Base-by-base conservation (phyloP, 345 rosid genomes). In the Erucastrum elatum region DNA sequence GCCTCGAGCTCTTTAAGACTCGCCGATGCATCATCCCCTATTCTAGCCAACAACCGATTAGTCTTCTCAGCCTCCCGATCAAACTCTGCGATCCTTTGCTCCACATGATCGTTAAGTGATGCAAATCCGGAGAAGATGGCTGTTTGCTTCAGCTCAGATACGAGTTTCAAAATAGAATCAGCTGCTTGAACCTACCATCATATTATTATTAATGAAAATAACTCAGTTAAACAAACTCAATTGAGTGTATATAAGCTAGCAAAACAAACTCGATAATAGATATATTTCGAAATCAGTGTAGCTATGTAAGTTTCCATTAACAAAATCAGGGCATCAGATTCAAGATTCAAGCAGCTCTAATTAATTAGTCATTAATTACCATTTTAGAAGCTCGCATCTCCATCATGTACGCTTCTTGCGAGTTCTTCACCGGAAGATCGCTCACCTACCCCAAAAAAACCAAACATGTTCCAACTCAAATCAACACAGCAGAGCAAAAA, bases 311-410 rank as follows among this genome's bases (percentile, higher is more conserved):
- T 21, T 21, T 21, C 21, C 21, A 21, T 21, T 21, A 21, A 21
- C 21, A 21, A 21, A 21, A 21, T 21, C 21, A 21, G 21, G 21
- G 21, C 21, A 21, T 21, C 21, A 21, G 21, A 21, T 21, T 21
- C 21, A 21, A 21, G 21, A 21, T 21, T 21, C 21, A 21, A 21
- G 41, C 41, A 35, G 41, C 41, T 35, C 41, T 35, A 29, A 21
- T 21, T 21, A 35, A 35, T 35, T 2, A 35, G 41, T 7, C 1
- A 35, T 4, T 13, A 59, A 5, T 70, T 33, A 94, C 96, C 96
- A 94, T 87, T 85, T 94, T 86, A 8, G 97, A 85, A n/a, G 98
- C 97, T 13, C 95, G 97, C 95, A 87, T 88, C 82, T 94, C 97
- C 98, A 92, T 92, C 97, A 88, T 90, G 84, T 87, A 87, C 34